Evolutionary conservation across 257 asterid genomes (phyloP).

Genomic region (Henckelia pumila): DNA sequence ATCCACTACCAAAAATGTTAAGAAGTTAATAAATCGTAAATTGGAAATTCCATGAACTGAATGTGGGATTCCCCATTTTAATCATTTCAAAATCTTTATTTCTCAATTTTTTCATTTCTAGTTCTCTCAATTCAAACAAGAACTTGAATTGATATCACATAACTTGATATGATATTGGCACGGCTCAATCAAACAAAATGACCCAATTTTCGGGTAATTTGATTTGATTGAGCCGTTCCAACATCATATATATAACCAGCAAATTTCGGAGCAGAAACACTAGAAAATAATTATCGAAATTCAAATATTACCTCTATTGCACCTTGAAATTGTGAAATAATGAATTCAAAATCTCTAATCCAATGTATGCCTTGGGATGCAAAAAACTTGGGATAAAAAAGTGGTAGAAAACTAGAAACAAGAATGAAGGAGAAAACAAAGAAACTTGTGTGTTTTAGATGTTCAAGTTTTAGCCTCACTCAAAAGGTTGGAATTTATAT

Average conservation of each 20-base stretch:
- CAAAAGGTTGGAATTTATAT: slow-evolving; percentile 14
- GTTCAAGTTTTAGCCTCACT: background rate
- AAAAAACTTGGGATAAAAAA: slow-evolving; percentile 11
- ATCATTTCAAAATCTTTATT: background rate
- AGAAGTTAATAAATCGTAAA: no score
- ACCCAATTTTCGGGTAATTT: slow-evolving; percentile 40
- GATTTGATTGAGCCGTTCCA: slow-evolving; percentile 63
- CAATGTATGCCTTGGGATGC: background rate
- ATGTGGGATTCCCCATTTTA: background rate
- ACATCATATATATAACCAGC: slow-evolving; percentile 27
- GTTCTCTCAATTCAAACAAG: background rate
- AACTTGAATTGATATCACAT: background rate
- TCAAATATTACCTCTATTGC: slow-evolving; percentile 13
- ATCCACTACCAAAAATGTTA: background rate
- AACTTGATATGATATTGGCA: slow-evolving; percentile 50
- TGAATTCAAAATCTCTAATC: background rate
- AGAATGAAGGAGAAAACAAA: slow-evolving; percentile 1
- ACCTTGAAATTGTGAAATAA: background rate
- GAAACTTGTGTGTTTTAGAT: slow-evolving; percentile 7
- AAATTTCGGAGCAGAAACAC: background rate
- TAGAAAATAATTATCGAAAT: background rate
- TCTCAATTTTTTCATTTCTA: background rate
- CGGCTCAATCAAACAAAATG: slow-evolving; percentile 69
- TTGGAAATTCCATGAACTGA: background rate
- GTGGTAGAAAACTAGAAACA: background rate